These are phyloP conservation scores for Leccinum variicolor DNA, from an alignment of 768 basidiomycete species.

Conservation along the genomic window DNA sequence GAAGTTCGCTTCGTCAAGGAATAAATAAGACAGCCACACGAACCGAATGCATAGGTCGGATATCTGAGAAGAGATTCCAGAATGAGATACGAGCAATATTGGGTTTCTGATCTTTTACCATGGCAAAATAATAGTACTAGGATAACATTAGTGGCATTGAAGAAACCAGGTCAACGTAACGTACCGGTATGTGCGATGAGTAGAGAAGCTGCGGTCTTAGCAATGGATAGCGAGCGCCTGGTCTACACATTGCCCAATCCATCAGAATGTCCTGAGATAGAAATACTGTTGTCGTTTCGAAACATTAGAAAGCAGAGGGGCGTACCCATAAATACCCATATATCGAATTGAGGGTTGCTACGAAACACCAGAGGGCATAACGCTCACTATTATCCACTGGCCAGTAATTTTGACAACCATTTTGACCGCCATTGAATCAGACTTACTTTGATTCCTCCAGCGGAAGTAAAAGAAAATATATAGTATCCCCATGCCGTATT, in stretches of 20 bases:
- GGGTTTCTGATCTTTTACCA: conserved; percentile 45
- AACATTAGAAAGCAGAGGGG: background rate
- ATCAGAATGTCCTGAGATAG: conserved; percentile 70
- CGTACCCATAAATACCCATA: conserved; percentile 82
- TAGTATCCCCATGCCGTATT: conserved; percentile 69
- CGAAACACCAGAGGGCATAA: conserved; percentile 70
- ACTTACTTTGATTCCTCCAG: conserved; percentile 69
- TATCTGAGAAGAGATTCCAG: conserved; percentile 43
- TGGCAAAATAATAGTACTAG: conserved; percentile 75
- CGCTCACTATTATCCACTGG: conserved; percentile 38
- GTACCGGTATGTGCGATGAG: conserved; percentile 54
- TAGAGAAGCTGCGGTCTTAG: conserved; percentile 79
- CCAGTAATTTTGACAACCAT: background rate
- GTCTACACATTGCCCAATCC: conserved; percentile 86
- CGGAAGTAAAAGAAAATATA: conserved; percentile 65
- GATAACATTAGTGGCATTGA: background rate
- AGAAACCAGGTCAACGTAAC: conserved; percentile 12
- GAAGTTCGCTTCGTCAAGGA: conserved; percentile 42
- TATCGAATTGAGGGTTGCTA: conserved; percentile 55
- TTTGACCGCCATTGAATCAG: background rate
- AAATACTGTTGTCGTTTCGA: background rate
- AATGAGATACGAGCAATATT: background rate
- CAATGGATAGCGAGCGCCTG: conserved; percentile 51
- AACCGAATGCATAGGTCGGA: conserved; percentile 76
- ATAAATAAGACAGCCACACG: conserved; percentile 79